Conservation (phyloP, 352 stramenopile species). For the Phytophthora fragariae region DNA sequence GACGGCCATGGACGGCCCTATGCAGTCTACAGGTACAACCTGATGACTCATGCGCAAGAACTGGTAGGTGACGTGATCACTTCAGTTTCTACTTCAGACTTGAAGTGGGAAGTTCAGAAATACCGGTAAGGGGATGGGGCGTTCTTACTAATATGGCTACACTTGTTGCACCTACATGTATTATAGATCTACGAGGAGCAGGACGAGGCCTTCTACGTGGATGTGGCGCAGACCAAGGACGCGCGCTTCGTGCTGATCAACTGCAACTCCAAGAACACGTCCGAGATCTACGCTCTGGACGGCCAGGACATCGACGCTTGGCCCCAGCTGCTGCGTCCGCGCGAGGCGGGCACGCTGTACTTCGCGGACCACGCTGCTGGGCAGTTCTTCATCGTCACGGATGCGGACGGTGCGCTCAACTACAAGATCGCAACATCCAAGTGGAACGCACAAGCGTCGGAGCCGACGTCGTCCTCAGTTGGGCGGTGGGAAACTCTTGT, state of each 20-base stretch:
- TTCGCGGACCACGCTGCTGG: constrained; percentile 83
- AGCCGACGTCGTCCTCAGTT: not conserved
- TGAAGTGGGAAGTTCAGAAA: constrained; percentile 31
- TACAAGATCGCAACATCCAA: constrained; percentile 74
- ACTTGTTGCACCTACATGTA: not conserved
- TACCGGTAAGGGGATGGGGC: not conserved
- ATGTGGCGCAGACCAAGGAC: constrained; percentile 89
- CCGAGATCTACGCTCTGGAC: constrained; percentile 78
- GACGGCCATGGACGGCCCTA: constrained; percentile 68
- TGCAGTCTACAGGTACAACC: constrained; percentile 72
- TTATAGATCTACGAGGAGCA: constrained; percentile 78
- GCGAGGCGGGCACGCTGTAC: constrained; percentile 76
- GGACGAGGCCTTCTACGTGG: constrained; percentile 83
- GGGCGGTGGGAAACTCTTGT: constrained; percentile 58
- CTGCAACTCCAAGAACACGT: constrained; percentile 88
- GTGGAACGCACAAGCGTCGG: constrained; percentile 5
- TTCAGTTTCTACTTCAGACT: constrained; percentile 4
- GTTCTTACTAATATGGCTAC: constrained; percentile 5
- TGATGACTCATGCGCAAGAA: constrained; percentile 50
- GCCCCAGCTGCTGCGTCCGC: constrained; percentile 56
- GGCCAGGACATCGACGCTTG: constrained; percentile 28
- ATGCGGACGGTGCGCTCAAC: constrained; percentile 72
- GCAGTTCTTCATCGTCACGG: constrained; percentile 86
- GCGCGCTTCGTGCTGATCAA: constrained; percentile 83
- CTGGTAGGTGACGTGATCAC: constrained; percentile 47